Evolutionary conservation across 495 filamentous ascomycete species (phyloP).

Genomic region (Talaromyces wortmannii): DNA sequence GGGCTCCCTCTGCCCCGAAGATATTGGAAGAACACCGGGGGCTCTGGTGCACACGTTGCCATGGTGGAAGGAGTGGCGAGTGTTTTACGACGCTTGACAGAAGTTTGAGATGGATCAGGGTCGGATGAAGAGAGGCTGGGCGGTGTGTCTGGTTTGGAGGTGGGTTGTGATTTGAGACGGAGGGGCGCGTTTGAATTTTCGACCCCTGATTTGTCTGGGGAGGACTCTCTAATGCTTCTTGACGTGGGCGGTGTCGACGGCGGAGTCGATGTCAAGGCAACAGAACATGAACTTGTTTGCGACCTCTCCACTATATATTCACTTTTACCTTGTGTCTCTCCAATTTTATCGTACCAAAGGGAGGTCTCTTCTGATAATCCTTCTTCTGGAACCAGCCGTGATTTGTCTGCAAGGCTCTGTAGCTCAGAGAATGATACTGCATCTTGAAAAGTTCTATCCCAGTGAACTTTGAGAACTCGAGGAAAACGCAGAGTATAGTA

Average conservation of each 20-base stretch:
- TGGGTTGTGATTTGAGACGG: not conserved
- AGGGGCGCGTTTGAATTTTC: not conserved
- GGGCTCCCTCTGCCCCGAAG: slow-evolving; percentile 3
- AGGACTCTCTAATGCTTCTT: not conserved
- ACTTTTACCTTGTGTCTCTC: slow-evolving; percentile 29
- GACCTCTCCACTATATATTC: slow-evolving; percentile 22
- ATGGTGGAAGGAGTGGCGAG: not conserved
- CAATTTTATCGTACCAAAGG: slow-evolving; percentile 48
- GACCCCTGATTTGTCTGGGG: not conserved
- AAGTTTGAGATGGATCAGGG: not conserved
- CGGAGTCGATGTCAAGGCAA: not conserved
- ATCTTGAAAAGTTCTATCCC: slow-evolving; percentile 50
- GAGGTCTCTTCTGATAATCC: slow-evolving; percentile 44
- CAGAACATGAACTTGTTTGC: slow-evolving; percentile 3
- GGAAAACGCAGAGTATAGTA: slow-evolving; percentile 61
- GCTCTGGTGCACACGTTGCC: not conserved
- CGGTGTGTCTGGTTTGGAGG: not conserved
- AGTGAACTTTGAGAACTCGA: slow-evolving; percentile 54
- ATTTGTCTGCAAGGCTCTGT: slow-evolving; percentile 43
- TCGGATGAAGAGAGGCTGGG: not conserved
- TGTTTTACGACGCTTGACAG: not conserved
- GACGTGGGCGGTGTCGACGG: not conserved
- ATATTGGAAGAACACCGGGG: not conserved
- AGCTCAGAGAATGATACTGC: slow-evolving; percentile 48
- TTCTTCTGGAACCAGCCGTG: slow-evolving; percentile 28